These are phyloP conservation scores for Aspergillus ochraceus DNA, from an alignment of 2,329 filamentous ascomycete species.

Conservation along the genomic window DNA sequence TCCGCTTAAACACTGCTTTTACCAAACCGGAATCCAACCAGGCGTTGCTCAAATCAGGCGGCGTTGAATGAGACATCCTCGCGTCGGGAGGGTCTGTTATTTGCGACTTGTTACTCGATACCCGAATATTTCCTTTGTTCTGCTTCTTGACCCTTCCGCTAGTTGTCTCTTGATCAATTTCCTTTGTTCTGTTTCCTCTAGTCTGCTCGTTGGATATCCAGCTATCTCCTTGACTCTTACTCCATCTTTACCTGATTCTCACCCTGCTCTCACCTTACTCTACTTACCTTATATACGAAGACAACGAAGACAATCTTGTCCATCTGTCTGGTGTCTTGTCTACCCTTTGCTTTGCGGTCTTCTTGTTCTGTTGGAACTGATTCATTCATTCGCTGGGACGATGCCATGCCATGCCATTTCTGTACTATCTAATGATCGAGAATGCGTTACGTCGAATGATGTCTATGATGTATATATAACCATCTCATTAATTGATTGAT, in stretches of 20 bases:
- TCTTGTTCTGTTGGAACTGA: not conserved
- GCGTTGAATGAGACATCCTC: not conserved
- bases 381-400: not conserved
- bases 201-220: not conserved
- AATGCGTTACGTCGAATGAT: slow-evolving; percentile 5
- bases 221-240: not conserved
- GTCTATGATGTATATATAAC: slow-evolving; percentile 11
- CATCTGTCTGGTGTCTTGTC: not conserved
- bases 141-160: not conserved
- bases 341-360: not conserved
- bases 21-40: not conserved
- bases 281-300: not conserved
- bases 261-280: too few species aligned
- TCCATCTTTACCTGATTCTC: not conserved
- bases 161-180: not conserved
- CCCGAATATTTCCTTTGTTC: not conserved
- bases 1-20: not conserved
- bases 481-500: not conserved
- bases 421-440: slow-evolving; percentile 1
- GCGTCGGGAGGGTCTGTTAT: not conserved
- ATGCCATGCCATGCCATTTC: slow-evolving; percentile 1
- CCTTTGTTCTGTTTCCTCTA: not conserved
- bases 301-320: not conserved
- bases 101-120: not conserved
- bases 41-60: not conserved